phyloP scores from a whole-genome alignment of 495 filamentous ascomycete species.

The Pseudotulostoma volvatum region DNA sequence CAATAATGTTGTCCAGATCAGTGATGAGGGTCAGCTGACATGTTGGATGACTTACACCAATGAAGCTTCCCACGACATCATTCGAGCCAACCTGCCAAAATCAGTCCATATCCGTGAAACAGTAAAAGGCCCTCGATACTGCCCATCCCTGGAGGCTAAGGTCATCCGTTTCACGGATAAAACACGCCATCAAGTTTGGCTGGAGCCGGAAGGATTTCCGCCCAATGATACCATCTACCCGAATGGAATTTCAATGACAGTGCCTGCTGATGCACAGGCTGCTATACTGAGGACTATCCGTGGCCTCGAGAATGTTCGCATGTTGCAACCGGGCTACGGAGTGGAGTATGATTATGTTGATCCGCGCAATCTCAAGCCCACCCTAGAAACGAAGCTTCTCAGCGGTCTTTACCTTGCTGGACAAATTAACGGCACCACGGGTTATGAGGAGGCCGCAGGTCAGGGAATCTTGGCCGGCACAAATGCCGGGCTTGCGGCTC shows the following conservation, averaged over 20 bases:
- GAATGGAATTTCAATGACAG: constrained; percentile 93
- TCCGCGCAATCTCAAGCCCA: constrained; percentile 67
- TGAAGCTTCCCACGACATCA: constrained; percentile 61
- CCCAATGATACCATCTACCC: constrained; percentile 80
- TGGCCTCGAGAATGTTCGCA: constrained; percentile 75
- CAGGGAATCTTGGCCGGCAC: constrained; percentile 88
- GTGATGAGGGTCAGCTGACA: constrained; percentile 52
- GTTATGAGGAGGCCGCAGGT: constrained; percentile 91
- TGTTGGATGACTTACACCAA: constrained; percentile 83
- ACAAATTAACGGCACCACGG: constrained; percentile 96
- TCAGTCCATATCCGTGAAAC: constrained; percentile 93
- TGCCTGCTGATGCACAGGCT: constrained; percentile 73
- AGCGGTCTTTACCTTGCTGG: constrained; percentile 81
- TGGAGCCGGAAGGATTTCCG: constrained; percentile 90
- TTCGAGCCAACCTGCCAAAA: constrained; percentile 75
- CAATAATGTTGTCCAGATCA: constrained; percentile 55
- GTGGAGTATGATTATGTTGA: constrained; percentile 99
- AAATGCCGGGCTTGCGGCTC: constrained; percentile 73
- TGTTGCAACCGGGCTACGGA: constrained; percentile 94
- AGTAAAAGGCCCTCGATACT: constrained; percentile 86
- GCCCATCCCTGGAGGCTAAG: constrained; percentile 89
- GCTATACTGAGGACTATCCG: constrained; percentile 66
- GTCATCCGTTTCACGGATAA: constrained; percentile 72
- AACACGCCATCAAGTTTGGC: constrained; percentile 76
- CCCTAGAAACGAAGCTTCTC: constrained; percentile 88